These are phyloP conservation scores for Neoboletus magnificus DNA, from an alignment of 768 basidiomycete genomes.

Conservation along the genomic window DNA sequence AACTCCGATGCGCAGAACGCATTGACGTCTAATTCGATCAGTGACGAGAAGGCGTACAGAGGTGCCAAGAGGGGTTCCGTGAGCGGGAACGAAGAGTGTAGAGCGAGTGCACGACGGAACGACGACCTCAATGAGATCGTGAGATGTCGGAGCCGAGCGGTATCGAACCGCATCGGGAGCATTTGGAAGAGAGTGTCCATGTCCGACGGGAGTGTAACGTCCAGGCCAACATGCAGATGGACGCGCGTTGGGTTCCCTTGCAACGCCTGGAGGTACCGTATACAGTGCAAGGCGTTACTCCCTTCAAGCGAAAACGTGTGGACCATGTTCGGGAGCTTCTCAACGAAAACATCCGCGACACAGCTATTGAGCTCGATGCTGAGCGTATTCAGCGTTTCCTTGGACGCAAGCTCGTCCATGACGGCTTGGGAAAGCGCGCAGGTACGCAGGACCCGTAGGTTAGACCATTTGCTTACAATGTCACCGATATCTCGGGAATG, in stretches of 20 bases:
- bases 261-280: slow-evolving; percentile 9
- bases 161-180: slow-evolving; percentile 4
- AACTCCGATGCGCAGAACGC: slow-evolving; percentile 7
- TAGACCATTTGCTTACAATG: slow-evolving; percentile 9
- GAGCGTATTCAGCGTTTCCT: slow-evolving; percentile 5
- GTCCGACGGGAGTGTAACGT: slow-evolving; percentile 1
- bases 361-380: slow-evolving; percentile 7
- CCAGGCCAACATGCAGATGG: neutral
- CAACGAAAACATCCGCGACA: neutral
- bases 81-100: slow-evolving; percentile 1
- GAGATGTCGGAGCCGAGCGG: neutral
- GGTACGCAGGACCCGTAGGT: slow-evolving; percentile 1
- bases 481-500: slow-evolving; percentile 6
- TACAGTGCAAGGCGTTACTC: slow-evolving; percentile 4
- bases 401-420: slow-evolving; percentile 8
- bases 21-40: slow-evolving; percentile 8
- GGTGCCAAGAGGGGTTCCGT: neutral
- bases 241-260: neutral
- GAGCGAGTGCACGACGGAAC: neutral
- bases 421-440: slow-evolving; percentile 11
- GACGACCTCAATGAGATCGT: slow-evolving; percentile 9
- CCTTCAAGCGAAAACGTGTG: slow-evolving; percentile 9
- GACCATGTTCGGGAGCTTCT: slow-evolving; percentile 3
- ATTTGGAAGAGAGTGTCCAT: slow-evolving; percentile 7
- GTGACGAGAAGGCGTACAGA: slow-evolving; percentile 4